Evolutionary conservation across 192 early-diverging fungal genomes (phyloP).

Genomic region (Chytriomyces sp.): DNA sequence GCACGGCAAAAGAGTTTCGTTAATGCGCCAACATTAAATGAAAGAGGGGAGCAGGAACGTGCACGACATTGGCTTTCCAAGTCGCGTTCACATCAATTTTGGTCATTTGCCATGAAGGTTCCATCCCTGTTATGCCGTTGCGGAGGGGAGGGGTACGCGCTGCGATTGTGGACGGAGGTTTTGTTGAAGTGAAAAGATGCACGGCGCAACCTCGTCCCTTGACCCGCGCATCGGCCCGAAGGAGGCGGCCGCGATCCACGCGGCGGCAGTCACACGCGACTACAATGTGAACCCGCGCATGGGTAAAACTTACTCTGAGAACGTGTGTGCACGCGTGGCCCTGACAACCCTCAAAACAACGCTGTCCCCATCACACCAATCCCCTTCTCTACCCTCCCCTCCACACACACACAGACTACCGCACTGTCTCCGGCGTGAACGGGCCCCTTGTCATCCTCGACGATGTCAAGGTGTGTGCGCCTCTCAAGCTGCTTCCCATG

Average conservation of each 20-base stretch:
- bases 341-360: background rate
- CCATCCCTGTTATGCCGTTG: too few species aligned
- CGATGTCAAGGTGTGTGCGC: slow-evolving; percentile 83
- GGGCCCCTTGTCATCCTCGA: slow-evolving; percentile 98
- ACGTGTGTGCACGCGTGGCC: background rate
- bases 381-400: background rate
- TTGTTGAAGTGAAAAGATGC: slow-evolving; percentile 11
- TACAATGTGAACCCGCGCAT: slow-evolving; percentile 83
- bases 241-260: slow-evolving; percentile 80
- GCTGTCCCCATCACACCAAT: background rate
- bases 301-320: slow-evolving; percentile 60
- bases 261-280: slow-evolving; percentile 85
- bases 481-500: background rate
- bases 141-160: too few species aligned
- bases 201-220: slow-evolving; percentile 2
- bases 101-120: too few species aligned
- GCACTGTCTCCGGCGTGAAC: slow-evolving; percentile 96
- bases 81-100: too few species aligned
- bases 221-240: slow-evolving; percentile 29
- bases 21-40: too few species aligned
- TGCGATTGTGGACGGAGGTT: background rate
- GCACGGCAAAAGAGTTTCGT: too few species aligned
- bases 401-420: slow-evolving; percentile 82
- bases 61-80: background rate
- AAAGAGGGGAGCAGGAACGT: too few species aligned